Conservation (phyloP, 2,329 filamentous ascomycete species). For the Fusarium miscanthi region DNA sequence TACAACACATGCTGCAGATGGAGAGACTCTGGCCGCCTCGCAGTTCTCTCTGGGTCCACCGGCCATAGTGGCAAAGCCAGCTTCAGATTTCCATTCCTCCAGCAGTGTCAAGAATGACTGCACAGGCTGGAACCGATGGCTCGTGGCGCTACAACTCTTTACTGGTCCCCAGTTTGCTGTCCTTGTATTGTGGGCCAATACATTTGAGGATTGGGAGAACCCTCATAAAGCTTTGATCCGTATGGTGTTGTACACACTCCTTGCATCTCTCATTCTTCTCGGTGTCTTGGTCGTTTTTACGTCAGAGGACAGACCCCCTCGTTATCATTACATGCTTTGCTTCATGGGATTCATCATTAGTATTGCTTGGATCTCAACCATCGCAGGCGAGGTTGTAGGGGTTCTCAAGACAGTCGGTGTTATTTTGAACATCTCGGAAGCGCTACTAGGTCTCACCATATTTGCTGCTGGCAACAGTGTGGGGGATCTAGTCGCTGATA, state of each 20-base stretch:
- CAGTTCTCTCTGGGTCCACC: conserved; percentile 38
- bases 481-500: conserved; percentile 92
- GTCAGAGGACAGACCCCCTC: conserved; percentile 72
- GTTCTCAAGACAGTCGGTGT: conserved; percentile 94
- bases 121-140: conserved; percentile 88
- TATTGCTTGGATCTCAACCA: conserved; percentile 95
- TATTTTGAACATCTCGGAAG: conserved; percentile 92
- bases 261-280: conserved; percentile 75
- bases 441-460: conserved; percentile 91
- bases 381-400: conserved; percentile 94
- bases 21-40: conserved; percentile 36
- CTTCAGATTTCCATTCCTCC: conserved; percentile 49
- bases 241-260: conserved; percentile 71
- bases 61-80: conserved; percentile 45
- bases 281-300: conserved; percentile 76
- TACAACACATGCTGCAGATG: conserved; percentile 31
- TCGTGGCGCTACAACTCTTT: conserved; percentile 86
- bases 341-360: conserved; percentile 91
- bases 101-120: conserved; percentile 53
- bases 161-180: conserved; percentile 87
- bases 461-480: conserved; percentile 97
- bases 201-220: conserved; percentile 66
- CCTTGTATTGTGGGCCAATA: conserved; percentile 79
- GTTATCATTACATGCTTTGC: conserved; percentile 82
- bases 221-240: conserved; percentile 63